A percentile compares a stretch with the other conserved stretches of the same genome.
phyloP scores from a whole-genome alignment of 352 stramenopile genomes.

The Phytophthora sansomeana region DNA sequence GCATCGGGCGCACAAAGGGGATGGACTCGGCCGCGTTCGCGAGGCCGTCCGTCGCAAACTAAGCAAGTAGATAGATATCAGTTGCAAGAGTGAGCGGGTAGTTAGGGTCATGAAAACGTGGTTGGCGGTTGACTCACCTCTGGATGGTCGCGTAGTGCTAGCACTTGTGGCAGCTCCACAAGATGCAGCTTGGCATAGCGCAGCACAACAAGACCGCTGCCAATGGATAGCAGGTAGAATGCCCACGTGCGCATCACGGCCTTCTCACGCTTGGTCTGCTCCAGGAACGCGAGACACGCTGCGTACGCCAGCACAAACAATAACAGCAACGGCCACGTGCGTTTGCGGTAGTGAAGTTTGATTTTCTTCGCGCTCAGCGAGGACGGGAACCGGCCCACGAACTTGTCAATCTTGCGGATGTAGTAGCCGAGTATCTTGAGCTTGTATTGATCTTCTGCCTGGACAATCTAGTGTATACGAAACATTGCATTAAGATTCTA shows the following conservation, averaged over 20 bases:
- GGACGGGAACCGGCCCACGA: conserved; percentile 62
- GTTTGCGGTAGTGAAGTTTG: conserved; percentile 58
- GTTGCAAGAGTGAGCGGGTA: not conserved
- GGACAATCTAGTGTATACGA: conserved; percentile 60
- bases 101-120: not conserved
- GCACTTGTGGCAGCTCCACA: conserved; percentile 75
- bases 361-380: conserved; percentile 59
- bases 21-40: conserved; percentile 49
- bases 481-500: not conserved
- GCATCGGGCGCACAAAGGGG: conserved; percentile 67
- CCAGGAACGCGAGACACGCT: conserved; percentile 47
- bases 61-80: not conserved
- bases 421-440: conserved; percentile 89
- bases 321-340: conserved; percentile 43
- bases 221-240: conserved; percentile 65
- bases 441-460: conserved; percentile 70
- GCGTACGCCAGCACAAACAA: conserved; percentile 63
- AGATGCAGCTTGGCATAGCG: conserved; percentile 78
- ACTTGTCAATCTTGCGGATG: conserved; percentile 84
- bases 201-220: conserved; percentile 69
- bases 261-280: conserved; percentile 44
- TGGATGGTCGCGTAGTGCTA: conserved; percentile 66
- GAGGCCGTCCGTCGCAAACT: conserved; percentile 63
- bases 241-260: conserved; percentile 53
- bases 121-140: conserved; percentile 48